A percentile compares a stretch with the other conserved stretches of the same genome.
Evolutionary conservation across 768 basidiomycete species (phyloP).

Genomic region (Pleurotus eryngii): DNA sequence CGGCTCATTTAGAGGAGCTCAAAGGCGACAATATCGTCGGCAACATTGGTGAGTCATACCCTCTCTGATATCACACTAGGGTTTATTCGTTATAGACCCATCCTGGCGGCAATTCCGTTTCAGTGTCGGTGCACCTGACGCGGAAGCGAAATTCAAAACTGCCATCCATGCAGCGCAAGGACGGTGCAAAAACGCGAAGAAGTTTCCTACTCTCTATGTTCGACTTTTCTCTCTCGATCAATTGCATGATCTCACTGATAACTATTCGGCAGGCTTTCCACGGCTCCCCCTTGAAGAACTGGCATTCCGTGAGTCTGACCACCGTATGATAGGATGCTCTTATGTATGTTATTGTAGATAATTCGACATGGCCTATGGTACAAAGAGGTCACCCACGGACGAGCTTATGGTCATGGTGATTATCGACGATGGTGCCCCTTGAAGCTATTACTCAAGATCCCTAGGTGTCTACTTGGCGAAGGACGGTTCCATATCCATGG

Average conservation of each 20-base stretch:
- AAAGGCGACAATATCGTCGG: constrained; percentile 50
- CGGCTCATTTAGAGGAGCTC: constrained; percentile 66
- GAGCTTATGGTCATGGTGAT: constrained; percentile 62
- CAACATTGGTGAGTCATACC: constrained; percentile 40
- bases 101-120: constrained; percentile 65
- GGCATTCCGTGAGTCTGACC: constrained; percentile 55
- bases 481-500: constrained; percentile 48
- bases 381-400: constrained; percentile 50
- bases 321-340: background rate
- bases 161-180: constrained; percentile 39
- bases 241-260: background rate
- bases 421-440: background rate
- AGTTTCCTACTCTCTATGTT: constrained; percentile 48
- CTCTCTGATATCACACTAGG: background rate
- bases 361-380: constrained; percentile 72
- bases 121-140: constrained; percentile 68
- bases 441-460: constrained; percentile 3
- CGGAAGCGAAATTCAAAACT: constrained; percentile 60
- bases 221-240: constrained; percentile 8
- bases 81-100: constrained; percentile 28
- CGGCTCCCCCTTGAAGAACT: constrained; percentile 61
- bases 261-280: constrained; percentile 55
- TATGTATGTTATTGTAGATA: constrained; percentile 39
- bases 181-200: constrained; percentile 34
- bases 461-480: constrained; percentile 68